These are phyloP conservation scores for Musa schizocarpa DNA, from an alignment of 176 grass and related monocot genomes.

Conservation along the genomic window DNA sequence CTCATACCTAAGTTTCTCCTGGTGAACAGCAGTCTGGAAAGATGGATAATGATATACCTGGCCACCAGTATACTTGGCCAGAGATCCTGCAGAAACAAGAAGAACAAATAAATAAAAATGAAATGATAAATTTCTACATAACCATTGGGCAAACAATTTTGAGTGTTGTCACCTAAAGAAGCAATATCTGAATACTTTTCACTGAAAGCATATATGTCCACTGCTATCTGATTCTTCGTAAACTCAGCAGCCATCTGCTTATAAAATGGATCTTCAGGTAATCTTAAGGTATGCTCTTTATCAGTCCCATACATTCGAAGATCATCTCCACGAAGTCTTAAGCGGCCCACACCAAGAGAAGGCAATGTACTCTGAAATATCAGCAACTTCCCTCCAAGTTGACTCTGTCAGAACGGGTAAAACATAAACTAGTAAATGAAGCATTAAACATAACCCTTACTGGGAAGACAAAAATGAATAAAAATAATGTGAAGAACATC, in stretches of 20 bases:
- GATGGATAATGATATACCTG: slow-evolving; percentile 92
- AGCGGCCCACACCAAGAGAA: slow-evolving; percentile 72
- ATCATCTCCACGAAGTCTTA: slow-evolving; percentile 91
- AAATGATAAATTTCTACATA: background rate
- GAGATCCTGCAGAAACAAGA: slow-evolving; percentile 43
- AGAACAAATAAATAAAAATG: slow-evolving; percentile 17
- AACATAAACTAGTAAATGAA: slow-evolving; percentile 19
- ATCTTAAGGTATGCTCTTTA: slow-evolving; percentile 73
- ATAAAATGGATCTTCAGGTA: slow-evolving; percentile 88
- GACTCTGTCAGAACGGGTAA: slow-evolving; percentile 45
- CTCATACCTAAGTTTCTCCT: slow-evolving; percentile 73
- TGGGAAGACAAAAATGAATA: background rate
- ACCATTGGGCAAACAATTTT: slow-evolving; percentile 5
- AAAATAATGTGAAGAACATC: background rate
- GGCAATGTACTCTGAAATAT: slow-evolving; percentile 92
- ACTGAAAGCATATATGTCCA: slow-evolving; percentile 86
- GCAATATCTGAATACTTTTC: slow-evolving; percentile 87
- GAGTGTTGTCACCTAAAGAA: slow-evolving; percentile 58
- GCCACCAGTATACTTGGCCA: slow-evolving; percentile 91
- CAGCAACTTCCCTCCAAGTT: slow-evolving; percentile 82
- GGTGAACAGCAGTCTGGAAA: slow-evolving; percentile 54
- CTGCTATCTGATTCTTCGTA: slow-evolving; percentile 77
- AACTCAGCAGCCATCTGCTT: slow-evolving; percentile 99
- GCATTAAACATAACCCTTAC: slow-evolving; percentile 6
- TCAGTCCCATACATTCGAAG: slow-evolving; percentile 82